Base-by-base conservation (phyloP, 2,329 filamentous ascomycete genomes). In the Fusarium sp. region DNA sequence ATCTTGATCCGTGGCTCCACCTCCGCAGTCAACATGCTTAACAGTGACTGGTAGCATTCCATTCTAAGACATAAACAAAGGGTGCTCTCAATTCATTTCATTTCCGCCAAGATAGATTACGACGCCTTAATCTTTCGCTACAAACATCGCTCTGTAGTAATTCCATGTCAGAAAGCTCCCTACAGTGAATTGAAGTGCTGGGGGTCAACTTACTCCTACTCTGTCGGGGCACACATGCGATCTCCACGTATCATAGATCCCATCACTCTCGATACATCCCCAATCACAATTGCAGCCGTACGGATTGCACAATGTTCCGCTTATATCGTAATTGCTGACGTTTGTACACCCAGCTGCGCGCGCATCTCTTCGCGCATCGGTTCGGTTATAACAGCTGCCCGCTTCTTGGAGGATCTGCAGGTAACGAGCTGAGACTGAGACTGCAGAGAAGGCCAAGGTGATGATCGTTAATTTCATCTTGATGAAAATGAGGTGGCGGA, bases 101-200 rank as follows among this genome's bases (percentile, higher is more conserved):
- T 35, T 33, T 6, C 30, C 3, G 7, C 1, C 1, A 15, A 7
- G 11, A 2, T 2, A 26, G 1, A 8, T 1, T 0, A 22, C 1
- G 0, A 4, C 7, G 2, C 3, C 4, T 6, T 18, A 24, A 9
- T 56, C 8, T 16, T 16, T 57, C 18, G 6, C 39, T 8, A 24
- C 45, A 65, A 0, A 63, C 31, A 20, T 65, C 45, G 28, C 58
- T 63, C 58, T 65, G 18, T 1, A 14, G 10, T 1, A 0, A 39
- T 15, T 1, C 0, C 2, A 15, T 8, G 16, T 54, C 10, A 61
- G 35, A 13, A 31, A 8, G 5, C 11, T 4, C 8, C 8, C 6
- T 12, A 2, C 8, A 28, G 2, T 7, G 4, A 14, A 30, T 26
- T 26, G 2, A 8, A 12, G 10, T 11, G 3, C 3, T 13, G 3